Conservation (phyloP, 345 rosid genomes). For the Lumnitzera littorea region DNA sequence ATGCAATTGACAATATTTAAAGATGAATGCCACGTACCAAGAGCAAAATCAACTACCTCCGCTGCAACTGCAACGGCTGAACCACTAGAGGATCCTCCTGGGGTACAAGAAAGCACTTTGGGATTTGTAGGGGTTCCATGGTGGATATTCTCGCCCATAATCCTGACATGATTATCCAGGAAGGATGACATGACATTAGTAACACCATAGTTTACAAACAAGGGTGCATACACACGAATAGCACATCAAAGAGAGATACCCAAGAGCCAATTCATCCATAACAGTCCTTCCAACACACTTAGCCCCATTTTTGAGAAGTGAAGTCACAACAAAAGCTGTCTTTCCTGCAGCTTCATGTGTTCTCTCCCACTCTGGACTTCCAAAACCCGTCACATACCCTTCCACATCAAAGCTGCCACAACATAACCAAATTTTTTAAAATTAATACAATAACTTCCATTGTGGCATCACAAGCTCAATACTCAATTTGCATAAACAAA, state of each 20-base stretch:
- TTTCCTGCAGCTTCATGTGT: slow-evolving; percentile 67
- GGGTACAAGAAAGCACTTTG: slow-evolving; percentile 47
- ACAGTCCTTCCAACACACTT: slow-evolving; percentile 87
- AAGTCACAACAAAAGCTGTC: slow-evolving; percentile 62
- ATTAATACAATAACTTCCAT: neutral
- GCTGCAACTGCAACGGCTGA: slow-evolving; percentile 94
- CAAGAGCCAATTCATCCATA: slow-evolving; percentile 72
- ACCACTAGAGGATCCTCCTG: slow-evolving; percentile 95
- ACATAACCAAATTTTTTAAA: neutral
- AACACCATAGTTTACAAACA: neutral
- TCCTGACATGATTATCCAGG: slow-evolving; percentile 28
- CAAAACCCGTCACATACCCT: slow-evolving; percentile 73
- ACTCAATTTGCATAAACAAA: too few relatives aligned
- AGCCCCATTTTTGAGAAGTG: slow-evolving; percentile 76
- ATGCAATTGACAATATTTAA: slow-evolving; percentile 3
- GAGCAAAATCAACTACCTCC: slow-evolving; percentile 77
- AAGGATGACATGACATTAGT: neutral
- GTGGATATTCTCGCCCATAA: slow-evolving; percentile 71
- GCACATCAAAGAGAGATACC: slow-evolving; percentile 27
- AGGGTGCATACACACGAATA: neutral
- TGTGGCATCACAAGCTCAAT: neutral
- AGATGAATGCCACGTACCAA: slow-evolving; percentile 35
- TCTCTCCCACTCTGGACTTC: slow-evolving; percentile 72
- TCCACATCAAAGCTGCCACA: slow-evolving; percentile 69
- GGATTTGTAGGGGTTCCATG: slow-evolving; percentile 86